A percentile compares a stretch with the other conserved stretches of the same genome.
Evolutionary conservation across 2,329 filamentous ascomycete genomes (phyloP).

Genomic region (Trichoderma aggressivum): DNA sequence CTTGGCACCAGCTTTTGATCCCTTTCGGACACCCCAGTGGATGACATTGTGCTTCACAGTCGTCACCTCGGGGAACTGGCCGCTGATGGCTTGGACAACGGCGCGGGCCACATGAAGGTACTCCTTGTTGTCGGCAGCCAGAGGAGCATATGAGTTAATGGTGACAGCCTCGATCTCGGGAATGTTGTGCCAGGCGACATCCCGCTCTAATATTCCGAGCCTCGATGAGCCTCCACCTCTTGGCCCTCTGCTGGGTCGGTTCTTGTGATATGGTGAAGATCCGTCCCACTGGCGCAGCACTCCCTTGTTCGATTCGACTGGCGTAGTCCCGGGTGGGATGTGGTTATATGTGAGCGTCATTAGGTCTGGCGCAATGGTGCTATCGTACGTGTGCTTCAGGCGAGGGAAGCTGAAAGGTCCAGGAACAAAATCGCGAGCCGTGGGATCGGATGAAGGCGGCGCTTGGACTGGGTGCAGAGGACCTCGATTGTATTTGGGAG

Average conservation of each 20-base stretch:
- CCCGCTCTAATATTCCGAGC: conserved; percentile 67
- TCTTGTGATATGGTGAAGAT: conserved; percentile 90
- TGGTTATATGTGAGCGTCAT: conserved; percentile 88
- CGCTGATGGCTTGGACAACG: conserved; percentile 80
- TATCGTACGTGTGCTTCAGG: conserved; percentile 84
- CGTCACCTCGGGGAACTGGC: conserved; percentile 68
- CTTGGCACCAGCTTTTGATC: conserved; percentile 72
- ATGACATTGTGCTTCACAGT: conserved; percentile 66
- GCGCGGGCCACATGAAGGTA: conserved; percentile 80
- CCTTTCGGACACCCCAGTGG: conserved; percentile 70
- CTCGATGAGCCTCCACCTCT: conserved; percentile 66
- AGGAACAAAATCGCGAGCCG: conserved; percentile 82
- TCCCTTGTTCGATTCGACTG: conserved; percentile 48
- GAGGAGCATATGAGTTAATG: conserved; percentile 71
- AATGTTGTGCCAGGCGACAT: conserved; percentile 78
- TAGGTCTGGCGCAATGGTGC: conserved; percentile 81
- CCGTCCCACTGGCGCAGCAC: conserved; percentile 83
- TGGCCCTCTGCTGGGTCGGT: conserved; percentile 78
- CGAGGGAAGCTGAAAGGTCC: conserved; percentile 88
- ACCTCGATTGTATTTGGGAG: conserved; percentile 91
- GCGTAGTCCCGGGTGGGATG: conserved; percentile 69
- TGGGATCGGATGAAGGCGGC: conserved; percentile 79
- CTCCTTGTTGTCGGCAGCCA: conserved; percentile 66
- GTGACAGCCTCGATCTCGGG: conserved; percentile 79
- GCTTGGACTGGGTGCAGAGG: conserved; percentile 91